A percentile compares a stretch with the other conserved stretches of the same genome.
Conservation (phyloP, 225 moss, liverwort and hornwort genomes). For the Straminergon stramineum region DNA sequence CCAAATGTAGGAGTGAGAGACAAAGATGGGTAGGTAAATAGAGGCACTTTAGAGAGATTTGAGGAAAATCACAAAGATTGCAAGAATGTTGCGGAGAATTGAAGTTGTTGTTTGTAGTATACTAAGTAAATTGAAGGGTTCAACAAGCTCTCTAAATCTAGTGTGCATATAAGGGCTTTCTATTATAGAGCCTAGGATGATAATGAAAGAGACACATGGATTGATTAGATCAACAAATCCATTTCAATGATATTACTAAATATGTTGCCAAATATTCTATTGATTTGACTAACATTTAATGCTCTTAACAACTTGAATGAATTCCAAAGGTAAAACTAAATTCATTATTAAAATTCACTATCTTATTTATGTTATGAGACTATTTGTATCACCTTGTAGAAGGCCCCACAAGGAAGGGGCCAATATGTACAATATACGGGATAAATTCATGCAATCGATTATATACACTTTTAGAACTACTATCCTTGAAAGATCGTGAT, state of each 20-base stretch:
- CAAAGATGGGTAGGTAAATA: not conserved
- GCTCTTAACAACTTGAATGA: not conserved
- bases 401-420: accelerated
- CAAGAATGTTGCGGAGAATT: not conserved
- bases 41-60: not conserved
- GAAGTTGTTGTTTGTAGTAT: not conserved
- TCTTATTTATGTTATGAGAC: not conserved
- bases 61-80: not conserved
- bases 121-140: not conserved
- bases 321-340: not conserved
- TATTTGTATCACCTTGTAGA: not conserved
- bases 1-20: not conserved
- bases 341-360: not conserved
- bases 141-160: not conserved
- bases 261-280: not conserved
- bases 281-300: accelerated
- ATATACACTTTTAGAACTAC: not conserved
- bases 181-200: accelerated
- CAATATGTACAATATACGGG: not conserved
- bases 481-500: not conserved
- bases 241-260: not conserved
- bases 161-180: not conserved
- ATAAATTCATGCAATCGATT: not conserved
- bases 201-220: accelerated
- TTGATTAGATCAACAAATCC: not conserved